These are phyloP conservation scores for Hypericum perforatum DNA, from an alignment of 345 rosid species.

Conservation along the genomic window DNA sequence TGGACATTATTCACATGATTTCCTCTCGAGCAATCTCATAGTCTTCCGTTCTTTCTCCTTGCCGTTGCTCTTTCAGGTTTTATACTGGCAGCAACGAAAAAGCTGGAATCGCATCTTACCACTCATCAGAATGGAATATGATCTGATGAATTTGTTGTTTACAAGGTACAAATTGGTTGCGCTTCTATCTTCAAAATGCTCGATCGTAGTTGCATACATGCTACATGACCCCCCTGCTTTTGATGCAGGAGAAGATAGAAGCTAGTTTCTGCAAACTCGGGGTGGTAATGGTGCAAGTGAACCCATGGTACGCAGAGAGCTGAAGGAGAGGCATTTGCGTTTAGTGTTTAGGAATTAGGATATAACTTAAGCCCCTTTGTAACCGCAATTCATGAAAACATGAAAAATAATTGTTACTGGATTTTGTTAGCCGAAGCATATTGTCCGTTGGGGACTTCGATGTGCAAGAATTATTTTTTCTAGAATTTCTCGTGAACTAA, in stretches of 20 bases:
- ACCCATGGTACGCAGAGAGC: too few relatives aligned
- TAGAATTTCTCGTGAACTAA: too few relatives aligned
- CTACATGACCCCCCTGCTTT: slow-evolving; percentile 6
- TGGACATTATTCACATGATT: neutral
- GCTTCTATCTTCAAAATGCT: neutral
- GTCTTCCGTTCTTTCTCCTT: neutral
- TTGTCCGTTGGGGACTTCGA: too few relatives aligned
- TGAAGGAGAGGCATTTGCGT: too few relatives aligned
- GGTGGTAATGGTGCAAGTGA: too few relatives aligned
- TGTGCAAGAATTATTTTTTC: too few relatives aligned
- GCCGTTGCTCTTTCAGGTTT: slow-evolving; percentile 42
- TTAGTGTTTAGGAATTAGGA: too few relatives aligned
- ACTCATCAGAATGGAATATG: slow-evolving; percentile 39
- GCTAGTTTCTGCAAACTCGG: neutral
- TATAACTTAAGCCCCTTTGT: too few relatives aligned
- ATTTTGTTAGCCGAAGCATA: too few relatives aligned
- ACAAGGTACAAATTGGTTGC: too few relatives aligned
- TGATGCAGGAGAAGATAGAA: neutral
- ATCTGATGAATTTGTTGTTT: slow-evolving; percentile 1
- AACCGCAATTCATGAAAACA: too few relatives aligned
- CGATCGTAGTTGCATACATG: slow-evolving; percentile 6
- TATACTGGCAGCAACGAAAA: slow-evolving; percentile 62
- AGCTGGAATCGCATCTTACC: slow-evolving; percentile 48
- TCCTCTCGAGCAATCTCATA: neutral
- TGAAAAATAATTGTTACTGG: too few relatives aligned